Evolutionary conservation across 805 yeast genomes (phyloP).

Genomic region (Candida cerambycidarum): DNA sequence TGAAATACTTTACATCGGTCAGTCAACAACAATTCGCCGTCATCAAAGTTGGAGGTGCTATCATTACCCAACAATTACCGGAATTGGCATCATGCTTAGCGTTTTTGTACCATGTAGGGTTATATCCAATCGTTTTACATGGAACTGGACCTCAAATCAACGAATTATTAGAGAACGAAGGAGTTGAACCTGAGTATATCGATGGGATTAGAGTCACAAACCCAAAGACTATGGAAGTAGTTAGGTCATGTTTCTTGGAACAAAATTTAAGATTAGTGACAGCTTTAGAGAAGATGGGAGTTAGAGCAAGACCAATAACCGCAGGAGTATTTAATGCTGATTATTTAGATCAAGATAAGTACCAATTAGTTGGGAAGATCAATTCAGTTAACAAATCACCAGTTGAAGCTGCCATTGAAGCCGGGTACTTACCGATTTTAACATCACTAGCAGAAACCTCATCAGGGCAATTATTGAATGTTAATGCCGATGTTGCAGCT

Average conservation of each 20-base stretch:
- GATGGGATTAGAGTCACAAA: conserved; percentile 98
- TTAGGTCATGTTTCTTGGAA: conserved; percentile 90
- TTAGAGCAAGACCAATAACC: conserved; percentile 96
- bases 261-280: conserved; percentile 94
- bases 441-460: conserved; percentile 97
- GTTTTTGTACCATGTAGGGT: conserved; percentile 93
- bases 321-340: conserved; percentile 96
- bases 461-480: conserved; percentile 94
- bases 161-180: conserved; percentile 87
- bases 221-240: conserved; percentile 92
- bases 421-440: conserved; percentile 94
- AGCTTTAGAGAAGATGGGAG: conserved; percentile 94
- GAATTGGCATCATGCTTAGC: conserved; percentile 95
- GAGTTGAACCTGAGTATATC: conserved; percentile 91
- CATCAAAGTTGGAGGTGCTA: conserved; percentile 98
- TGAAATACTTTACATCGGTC: conserved; percentile 94
- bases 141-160: conserved; percentile 99
- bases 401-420: conserved; percentile 92
- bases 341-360: conserved; percentile 85
- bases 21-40: conserved; percentile 97
- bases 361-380: conserved; percentile 90
- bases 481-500: conserved; percentile 98
- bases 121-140: conserved; percentile 93
- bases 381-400: conserved; percentile 76
- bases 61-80: conserved; percentile 89